Base-by-base conservation (phyloP, 371 early-diverging fungal species). In the Dinochytrium kinnereticum region DNA sequence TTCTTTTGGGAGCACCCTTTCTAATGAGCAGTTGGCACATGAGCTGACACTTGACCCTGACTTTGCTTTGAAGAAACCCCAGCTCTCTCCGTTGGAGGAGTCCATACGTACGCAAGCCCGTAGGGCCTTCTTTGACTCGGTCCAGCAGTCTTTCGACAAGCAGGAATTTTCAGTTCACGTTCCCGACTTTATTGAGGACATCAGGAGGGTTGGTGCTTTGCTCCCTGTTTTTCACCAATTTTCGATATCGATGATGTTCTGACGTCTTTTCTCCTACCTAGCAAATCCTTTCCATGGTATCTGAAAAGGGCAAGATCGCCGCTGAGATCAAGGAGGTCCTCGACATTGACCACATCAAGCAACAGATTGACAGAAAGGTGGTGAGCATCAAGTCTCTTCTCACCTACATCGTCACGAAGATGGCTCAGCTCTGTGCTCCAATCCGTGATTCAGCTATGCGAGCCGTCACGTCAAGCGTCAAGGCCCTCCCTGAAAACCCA, bases 31-130 rank as follows among this genome's bases (percentile, higher is more conserved):
- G 76, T 77, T 94, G 57, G 92, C 92, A 0, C 94, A 94, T 78
- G 93, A 94, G 78, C 76, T 94, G 39, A 85, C 92, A 64, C 71
- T 93, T 79, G 87, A 93, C 75, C 94, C 93, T 5, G 88, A 92
- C 26, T 94, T 92, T 75, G 77, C 85, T 40, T 69, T 93, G 19
- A 77, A 79, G 34, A 76, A 81, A 30, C 69, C 78, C 51, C 81
- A 81, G 68, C 78, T 80, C 10, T 73, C 79, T 26, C 82, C 77
- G 1, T 71, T 91, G n/a, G 90, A 90, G 59, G 84, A 82, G n/a
- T 81, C 79, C 34, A 86, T 92, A 10, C 79, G 80, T 1, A 65
- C 71, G 10, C 82, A 89, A 28, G 90, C 90, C 28, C 86, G 86
- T 19, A 82, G 82, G 71, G 92, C 92, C 0, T 91, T 90, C 68